Conservation (phyloP, 257 asterid genomes). For the Jacaranda copaia region DNA sequence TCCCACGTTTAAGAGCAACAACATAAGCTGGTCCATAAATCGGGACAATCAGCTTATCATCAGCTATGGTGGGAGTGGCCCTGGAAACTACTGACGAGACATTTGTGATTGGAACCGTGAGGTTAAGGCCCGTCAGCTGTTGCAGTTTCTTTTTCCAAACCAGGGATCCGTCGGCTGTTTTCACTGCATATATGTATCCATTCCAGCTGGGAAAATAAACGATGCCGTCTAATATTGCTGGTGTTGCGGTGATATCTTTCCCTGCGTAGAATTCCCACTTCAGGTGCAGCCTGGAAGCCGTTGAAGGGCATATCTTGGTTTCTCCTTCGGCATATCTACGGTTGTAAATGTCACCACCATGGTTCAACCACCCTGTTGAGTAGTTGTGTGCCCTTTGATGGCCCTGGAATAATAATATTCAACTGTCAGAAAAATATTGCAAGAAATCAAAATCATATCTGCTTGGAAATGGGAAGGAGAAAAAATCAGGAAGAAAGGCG, state of each 20-base stretch:
- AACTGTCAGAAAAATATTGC: too few species aligned
- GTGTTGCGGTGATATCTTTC: constrained; percentile 48
- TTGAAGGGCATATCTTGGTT: constrained; percentile 46
- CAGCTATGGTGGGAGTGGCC: constrained; percentile 57
- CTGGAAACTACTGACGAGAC: constrained; percentile 39
- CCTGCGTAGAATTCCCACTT: constrained; percentile 61
- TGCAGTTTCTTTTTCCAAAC: constrained; percentile 52
- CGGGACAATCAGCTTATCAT: constrained; percentile 49
- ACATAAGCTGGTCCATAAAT: constrained; percentile 60
- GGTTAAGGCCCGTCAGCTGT: constrained; percentile 46
- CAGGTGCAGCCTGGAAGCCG: constrained; percentile 44
- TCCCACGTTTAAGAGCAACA: constrained; percentile 46
- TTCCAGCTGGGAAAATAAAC: constrained; percentile 65
- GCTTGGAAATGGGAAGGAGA: too few species aligned
- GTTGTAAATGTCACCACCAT: constrained; percentile 63
- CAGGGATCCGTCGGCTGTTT: constrained; percentile 46
- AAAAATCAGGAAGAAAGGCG: too few species aligned
- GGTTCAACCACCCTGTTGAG: constrained; percentile 49
- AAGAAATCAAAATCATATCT: background rate
- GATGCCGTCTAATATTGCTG: constrained; percentile 43
- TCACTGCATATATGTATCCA: constrained; percentile 57
- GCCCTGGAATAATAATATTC: too few species aligned
- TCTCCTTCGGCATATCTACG: constrained; percentile 47
- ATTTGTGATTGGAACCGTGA: constrained; percentile 29
- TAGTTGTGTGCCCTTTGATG: too few species aligned